Percentiles rank a stretch among this genome's conserved stretches.
These are phyloP conservation scores for Naegleria lovaniensis DNA, from an alignment of 208 protist genomes.

Conservation along the genomic window DNA sequence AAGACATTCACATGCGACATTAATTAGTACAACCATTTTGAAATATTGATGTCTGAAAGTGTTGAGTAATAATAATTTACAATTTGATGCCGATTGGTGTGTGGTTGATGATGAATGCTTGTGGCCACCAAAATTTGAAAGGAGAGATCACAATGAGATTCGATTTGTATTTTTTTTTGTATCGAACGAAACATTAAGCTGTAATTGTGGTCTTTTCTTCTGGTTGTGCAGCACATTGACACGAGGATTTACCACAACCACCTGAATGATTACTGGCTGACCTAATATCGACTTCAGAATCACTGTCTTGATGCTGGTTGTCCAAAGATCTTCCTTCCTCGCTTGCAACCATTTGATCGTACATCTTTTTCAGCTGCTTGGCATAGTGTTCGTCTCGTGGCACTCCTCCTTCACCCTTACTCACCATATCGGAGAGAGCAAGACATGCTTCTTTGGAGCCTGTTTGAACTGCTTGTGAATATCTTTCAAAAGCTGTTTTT, in stretches of 20 bases:
- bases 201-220: too few relatives aligned
- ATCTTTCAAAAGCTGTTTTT: not conserved
- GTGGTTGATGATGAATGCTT: too few relatives aligned
- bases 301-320: not conserved
- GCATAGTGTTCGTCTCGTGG: constrained; percentile 8
- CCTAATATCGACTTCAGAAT: not conserved
- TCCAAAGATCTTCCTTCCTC: not conserved
- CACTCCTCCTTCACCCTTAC: not conserved
- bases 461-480: not conserved
- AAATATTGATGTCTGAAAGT: too few relatives aligned
- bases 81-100: too few relatives aligned
- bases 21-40: too few relatives aligned
- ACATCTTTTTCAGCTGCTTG: not conserved
- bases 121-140: too few relatives aligned
- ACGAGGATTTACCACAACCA: not conserved
- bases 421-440: not conserved
- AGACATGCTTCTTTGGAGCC: not conserved
- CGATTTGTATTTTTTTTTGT: too few relatives aligned
- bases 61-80: too few relatives aligned
- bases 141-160: too few relatives aligned
- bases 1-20: not conserved
- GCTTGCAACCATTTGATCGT: not conserved
- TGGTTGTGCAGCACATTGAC: not conserved
- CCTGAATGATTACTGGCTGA: not conserved
- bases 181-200: too few relatives aligned